phyloP scores from a whole-genome alignment of 805 yeast species.

The Saturnispora quitensis region DNA sequence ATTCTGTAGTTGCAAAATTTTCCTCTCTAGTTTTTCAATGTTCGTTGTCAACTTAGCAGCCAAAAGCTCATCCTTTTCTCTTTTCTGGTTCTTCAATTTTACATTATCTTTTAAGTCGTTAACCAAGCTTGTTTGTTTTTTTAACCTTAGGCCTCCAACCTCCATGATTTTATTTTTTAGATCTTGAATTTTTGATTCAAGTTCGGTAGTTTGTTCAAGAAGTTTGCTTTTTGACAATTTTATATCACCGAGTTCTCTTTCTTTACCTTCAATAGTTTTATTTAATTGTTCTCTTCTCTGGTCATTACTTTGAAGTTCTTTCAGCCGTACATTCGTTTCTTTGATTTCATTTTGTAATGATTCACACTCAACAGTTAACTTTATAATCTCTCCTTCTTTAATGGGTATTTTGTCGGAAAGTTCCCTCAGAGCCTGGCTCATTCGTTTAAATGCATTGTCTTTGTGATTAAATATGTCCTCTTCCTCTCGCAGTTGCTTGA shows the following conservation, averaged over 20 bases:
- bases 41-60: slow-evolving; percentile 58
- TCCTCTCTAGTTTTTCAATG: slow-evolving; percentile 43
- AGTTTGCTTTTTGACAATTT: slow-evolving; percentile 29
- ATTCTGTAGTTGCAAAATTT: slow-evolving; percentile 34
- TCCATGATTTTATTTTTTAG: slow-evolving; percentile 76
- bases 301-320: slow-evolving; percentile 25
- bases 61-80: slow-evolving; percentile 47
- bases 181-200: slow-evolving; percentile 45
- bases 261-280: slow-evolving; percentile 17
- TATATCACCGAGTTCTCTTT: slow-evolving; percentile 28
- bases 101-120: slow-evolving; percentile 62
- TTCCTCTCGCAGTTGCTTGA: slow-evolving; percentile 39
- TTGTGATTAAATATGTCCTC: slow-evolving; percentile 34
- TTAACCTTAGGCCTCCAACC: slow-evolving; percentile 81
- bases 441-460: slow-evolving; percentile 44
- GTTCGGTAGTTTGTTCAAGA: slow-evolving; percentile 44
- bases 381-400: slow-evolving; percentile 51
- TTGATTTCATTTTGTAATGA: slow-evolving; percentile 46
- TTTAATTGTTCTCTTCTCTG: slow-evolving; percentile 28
- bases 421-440: slow-evolving; percentile 48
- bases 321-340: slow-evolving; percentile 36
- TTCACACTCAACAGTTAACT: slow-evolving; percentile 53
- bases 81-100: slow-evolving; percentile 47
- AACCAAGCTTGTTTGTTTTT: slow-evolving; percentile 73
- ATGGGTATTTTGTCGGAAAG: slow-evolving; percentile 63